Evolutionary conservation across 805 yeast species (phyloP), one percentile per base, ranked within the genome.

Genomic region (Ogataea polymorpha): DNA sequence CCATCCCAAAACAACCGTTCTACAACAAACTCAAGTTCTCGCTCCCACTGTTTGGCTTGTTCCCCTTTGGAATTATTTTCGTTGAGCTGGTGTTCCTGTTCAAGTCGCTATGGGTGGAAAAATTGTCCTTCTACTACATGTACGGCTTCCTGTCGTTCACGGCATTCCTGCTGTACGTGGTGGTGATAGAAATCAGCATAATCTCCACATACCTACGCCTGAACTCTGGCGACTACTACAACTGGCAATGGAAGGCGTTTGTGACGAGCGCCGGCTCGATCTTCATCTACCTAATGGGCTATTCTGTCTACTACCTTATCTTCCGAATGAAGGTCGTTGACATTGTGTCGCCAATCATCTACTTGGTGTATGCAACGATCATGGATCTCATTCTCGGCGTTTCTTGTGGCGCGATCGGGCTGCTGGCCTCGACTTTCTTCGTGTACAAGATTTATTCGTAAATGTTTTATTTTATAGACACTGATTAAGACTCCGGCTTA

Each of bases 211-310:
- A 82, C 55, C 56, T 83, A 31, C 72, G 82, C 32, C 68, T 87
- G 53, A 69, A 58, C 37, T 44, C 54, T 15, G 61, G 62, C n/a
- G 62, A 76, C 55, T 79, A 77, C 37, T 75, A 76, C 36, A 66
- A 72, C 50, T 89, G 96, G 96, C 86, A 86, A 57, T 87, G 96
- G 96, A 71, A 81, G 50, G 70, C 88, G 10, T 87, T 86, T 61
- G 60, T 77, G 39, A 77, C 80, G 21, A 86, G 95, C 4, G 68
- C 79, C 1, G 67, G 78, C 4, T 79, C 90, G 42, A 74, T 86
- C 35, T 87, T 88, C 23, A 70, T 82, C 70, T 86, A 83, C 63
- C 71, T 88, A 43, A 77, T 77, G 49, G 60, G 70, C 7, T 87
- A 85, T 58, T 75, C 91, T 5, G 54, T 82, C 15, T 84, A 82